Percentiles rank a stretch among this genome's conserved stretches.
Conservation (phyloP, 441 rosid genomes). For the Arabidopsis lyrata region DNA sequence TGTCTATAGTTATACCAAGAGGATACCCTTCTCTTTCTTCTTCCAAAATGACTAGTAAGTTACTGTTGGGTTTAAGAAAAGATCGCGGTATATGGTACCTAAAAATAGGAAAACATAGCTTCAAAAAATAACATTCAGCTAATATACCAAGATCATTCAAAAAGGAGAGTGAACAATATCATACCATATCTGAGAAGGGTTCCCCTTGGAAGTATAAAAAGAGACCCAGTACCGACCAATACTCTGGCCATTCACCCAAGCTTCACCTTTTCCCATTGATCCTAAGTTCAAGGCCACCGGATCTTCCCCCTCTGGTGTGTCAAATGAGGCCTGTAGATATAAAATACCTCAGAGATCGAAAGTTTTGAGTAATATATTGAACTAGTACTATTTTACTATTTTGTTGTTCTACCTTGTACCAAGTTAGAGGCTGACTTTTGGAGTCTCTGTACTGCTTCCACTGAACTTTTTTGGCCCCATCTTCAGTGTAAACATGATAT, state of each 20-base stretch:
- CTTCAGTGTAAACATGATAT: constrained; percentile 48
- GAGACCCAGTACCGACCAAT: constrained; percentile 91
- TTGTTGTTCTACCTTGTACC: constrained; percentile 72
- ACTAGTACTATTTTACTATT: constrained; percentile 15
- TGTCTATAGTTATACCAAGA: constrained; percentile 59
- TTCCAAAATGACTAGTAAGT: constrained; percentile 70
- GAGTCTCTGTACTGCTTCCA: constrained; percentile 56
- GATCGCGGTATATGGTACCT: constrained; percentile 82
- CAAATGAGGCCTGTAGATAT: constrained; percentile 57
- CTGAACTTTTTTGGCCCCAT: constrained; percentile 45
- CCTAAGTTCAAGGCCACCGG: constrained; percentile 72
- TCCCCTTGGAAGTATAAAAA: constrained; percentile 57
- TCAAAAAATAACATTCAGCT: constrained; percentile 4
- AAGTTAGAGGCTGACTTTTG: constrained; percentile 52
- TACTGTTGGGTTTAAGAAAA: constrained; percentile 54
- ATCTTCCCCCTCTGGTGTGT: constrained; percentile 66
- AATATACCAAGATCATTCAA: not conserved
- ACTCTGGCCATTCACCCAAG: constrained; percentile 80
- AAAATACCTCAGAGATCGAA: constrained; percentile 26
- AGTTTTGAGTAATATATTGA: constrained; percentile 19
- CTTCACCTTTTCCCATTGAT: constrained; percentile 85
- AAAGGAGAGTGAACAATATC: constrained; percentile 20
- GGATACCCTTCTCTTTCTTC: constrained; percentile 71
- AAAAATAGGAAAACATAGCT: constrained; percentile 25
- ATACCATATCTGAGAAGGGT: constrained; percentile 80